Base-by-base conservation (phyloP, 768 basidiomycete genomes). In the Omphalotus guepiniiformis region DNA sequence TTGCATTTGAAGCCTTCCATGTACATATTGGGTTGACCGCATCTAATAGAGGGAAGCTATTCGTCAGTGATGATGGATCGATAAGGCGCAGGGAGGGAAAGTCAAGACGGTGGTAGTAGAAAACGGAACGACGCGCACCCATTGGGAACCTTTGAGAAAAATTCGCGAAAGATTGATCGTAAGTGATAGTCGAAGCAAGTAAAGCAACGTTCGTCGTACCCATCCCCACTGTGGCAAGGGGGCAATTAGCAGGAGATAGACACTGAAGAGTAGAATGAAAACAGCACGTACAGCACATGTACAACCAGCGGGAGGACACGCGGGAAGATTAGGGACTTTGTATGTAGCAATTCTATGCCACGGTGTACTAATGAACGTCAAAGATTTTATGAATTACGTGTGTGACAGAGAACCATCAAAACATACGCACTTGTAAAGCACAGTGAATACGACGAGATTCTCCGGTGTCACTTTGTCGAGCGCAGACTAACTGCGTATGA, bases 11-110 rank as follows among this genome's bases (percentile, higher is more conserved):
- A 68, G 27, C 63, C 64, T 27, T 63, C 52, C 70, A 73, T 73
- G 52, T 74, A 75, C 57, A 75, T 75, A 53, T 74, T 74, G 2
- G 71, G 67, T 48, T 67, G 62, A 5, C 73, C 73, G 43, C 73
- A 72, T 1, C 67, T 65, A 28, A n/a, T 57, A 43, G 1, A 48
- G n/a, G 18, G 12, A 9, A 28, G 27, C 45, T n/a, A 43, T 6
- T 22, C 36, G 43, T 39, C 18, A 26, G 39, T 25, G 19, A 35
- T 15, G 38, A 32, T 32, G 18, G 26, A 39, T 32, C 27, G 40
- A n/a, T n/a, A n/a, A n/a, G n/a, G n/a, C n/a, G n/a, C n/a, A n/a
- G n/a, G n/a, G n/a, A n/a, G n/a, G n/a, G n/a, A n/a, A n/a, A n/a
- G n/a, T n/a, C n/a, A n/a, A 23, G 40, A 30, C 18, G 12, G n/a